These are phyloP conservation scores for Cladosporium sp. DNA, from an alignment of 2,329 filamentous ascomycete genomes.

Conservation along the genomic window DNA sequence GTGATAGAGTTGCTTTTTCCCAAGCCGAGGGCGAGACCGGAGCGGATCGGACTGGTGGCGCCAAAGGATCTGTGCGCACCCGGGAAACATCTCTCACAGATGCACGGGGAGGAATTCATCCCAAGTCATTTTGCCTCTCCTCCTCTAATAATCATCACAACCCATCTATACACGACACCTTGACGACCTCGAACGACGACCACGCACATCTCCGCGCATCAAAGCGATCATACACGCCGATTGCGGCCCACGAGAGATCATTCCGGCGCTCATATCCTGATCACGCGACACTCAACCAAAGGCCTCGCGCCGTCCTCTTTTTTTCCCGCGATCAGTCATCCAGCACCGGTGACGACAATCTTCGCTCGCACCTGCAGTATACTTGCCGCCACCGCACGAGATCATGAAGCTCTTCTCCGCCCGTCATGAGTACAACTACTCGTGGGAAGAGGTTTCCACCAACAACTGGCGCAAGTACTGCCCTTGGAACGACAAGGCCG, in stretches of 20 bases:
- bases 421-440: slow-evolving; percentile 87
- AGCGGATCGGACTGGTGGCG: too few relatives aligned
- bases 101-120: not conserved
- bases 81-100: not conserved
- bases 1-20: not conserved
- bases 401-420: slow-evolving; percentile 96
- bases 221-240: slow-evolving; percentile 5
- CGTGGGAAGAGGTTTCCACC: slow-evolving; percentile 95
- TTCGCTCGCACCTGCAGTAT: not conserved
- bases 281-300: slow-evolving; percentile 10
- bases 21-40: not conserved
- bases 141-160: not conserved
- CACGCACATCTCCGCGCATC: slow-evolving; percentile 7
- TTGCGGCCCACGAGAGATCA: slow-evolving; percentile 1
- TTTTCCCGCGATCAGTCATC: slow-evolving; percentile 8
- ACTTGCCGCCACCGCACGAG: not conserved
- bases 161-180: slow-evolving; percentile 6
- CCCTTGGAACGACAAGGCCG: slow-evolving; percentile 98
- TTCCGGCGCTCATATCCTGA: not conserved
- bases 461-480: slow-evolving; percentile 99
- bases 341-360: slow-evolving; percentile 4
- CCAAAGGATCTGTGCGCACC: too few relatives aligned
- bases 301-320: slow-evolving; percentile 8
- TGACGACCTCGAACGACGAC: slow-evolving; percentile 1
- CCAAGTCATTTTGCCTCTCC: slow-evolving; percentile 5